Conservation (phyloP, 768 basidiomycete genomes). For the Rhodotorula kratochvilovae region DNA sequence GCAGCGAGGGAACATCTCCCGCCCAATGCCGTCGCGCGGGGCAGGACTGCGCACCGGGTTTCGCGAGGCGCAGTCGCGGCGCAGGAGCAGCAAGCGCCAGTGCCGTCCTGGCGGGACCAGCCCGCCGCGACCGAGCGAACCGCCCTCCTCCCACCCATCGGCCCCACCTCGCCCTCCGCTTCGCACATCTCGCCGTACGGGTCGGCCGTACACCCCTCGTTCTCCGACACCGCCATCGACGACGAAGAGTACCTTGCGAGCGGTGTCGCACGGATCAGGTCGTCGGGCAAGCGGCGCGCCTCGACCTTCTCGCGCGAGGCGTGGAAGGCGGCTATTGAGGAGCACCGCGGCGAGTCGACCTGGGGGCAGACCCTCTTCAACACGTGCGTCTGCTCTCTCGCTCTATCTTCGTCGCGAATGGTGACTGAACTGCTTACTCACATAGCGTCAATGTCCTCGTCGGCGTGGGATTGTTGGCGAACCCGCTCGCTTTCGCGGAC, state of each 20-base stretch:
- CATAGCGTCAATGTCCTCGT: slow-evolving; percentile 41
- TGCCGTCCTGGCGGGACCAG: background rate
- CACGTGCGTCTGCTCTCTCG: slow-evolving; percentile 16
- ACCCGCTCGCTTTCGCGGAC: slow-evolving; percentile 72
- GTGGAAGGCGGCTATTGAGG: slow-evolving; percentile 35
- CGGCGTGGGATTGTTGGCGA: slow-evolving; percentile 41
- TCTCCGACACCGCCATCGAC: background rate
- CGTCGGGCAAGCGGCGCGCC: background rate
- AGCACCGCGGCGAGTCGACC: slow-evolving; percentile 36
- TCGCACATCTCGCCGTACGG: background rate
- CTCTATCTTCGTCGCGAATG: background rate
- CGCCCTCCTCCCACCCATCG: background rate
- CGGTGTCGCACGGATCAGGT: background rate
- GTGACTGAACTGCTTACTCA: too few relatives aligned
- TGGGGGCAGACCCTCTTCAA: slow-evolving; percentile 44
- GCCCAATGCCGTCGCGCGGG: slow-evolving; percentile 2
- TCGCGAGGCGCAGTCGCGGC: background rate
- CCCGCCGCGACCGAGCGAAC: background rate
- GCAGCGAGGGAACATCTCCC: background rate
- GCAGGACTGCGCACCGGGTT: background rate
- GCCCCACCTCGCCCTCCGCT: too few relatives aligned
- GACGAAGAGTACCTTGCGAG: too few relatives aligned
- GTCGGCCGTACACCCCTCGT: too few relatives aligned
- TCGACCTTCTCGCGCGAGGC: slow-evolving; percentile 25
- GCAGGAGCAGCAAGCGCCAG: background rate